These are phyloP conservation scores for Tylopilus plumbeoviolaceoides DNA, from an alignment of 768 basidiomycete genomes.

Conservation along the genomic window DNA sequence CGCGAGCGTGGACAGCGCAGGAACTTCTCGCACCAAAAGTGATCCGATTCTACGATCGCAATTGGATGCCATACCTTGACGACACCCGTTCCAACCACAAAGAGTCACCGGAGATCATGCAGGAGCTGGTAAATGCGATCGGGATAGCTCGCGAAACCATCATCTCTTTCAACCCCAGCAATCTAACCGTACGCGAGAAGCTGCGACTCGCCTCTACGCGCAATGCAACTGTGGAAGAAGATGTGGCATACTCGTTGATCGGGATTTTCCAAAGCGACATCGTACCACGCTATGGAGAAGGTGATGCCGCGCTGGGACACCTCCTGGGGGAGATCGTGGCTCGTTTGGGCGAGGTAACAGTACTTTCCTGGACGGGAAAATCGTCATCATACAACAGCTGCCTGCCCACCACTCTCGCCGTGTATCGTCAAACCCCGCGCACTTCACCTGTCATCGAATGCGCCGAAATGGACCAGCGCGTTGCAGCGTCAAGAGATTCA, in stretches of 20 bases:
- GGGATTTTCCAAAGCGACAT: not conserved
- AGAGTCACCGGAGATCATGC: slow-evolving; percentile 1
- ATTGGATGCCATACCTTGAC: slow-evolving; percentile 3
- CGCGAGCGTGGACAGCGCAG: slow-evolving; percentile 8
- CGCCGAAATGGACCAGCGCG: not conserved
- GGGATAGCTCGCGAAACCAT: slow-evolving; percentile 3
- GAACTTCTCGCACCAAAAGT: slow-evolving; percentile 10
- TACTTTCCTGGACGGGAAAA: slow-evolving; percentile 7
- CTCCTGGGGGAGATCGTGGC: slow-evolving; percentile 8
- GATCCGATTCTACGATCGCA: slow-evolving; percentile 7
- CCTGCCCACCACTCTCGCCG: not conserved
- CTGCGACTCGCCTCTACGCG: slow-evolving; percentile 9
- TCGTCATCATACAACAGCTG: not conserved
- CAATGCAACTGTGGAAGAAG: not conserved
- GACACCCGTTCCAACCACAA: slow-evolving; percentile 6
- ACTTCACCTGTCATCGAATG: not conserved
- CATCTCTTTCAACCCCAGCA: not conserved
- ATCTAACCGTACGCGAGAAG: slow-evolving; percentile 5
- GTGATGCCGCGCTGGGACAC: slow-evolving; percentile 5
- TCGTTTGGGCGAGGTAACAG: slow-evolving; percentile 6
- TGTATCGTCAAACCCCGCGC: not conserved
- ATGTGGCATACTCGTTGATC: not conserved
- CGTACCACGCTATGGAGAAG: slow-evolving; percentile 3
- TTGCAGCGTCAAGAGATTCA: not conserved
- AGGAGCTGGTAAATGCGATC: slow-evolving; percentile 4